Conservation (phyloP, 495 filamentous ascomycete species). For the Choiromyces venosus region DNA sequence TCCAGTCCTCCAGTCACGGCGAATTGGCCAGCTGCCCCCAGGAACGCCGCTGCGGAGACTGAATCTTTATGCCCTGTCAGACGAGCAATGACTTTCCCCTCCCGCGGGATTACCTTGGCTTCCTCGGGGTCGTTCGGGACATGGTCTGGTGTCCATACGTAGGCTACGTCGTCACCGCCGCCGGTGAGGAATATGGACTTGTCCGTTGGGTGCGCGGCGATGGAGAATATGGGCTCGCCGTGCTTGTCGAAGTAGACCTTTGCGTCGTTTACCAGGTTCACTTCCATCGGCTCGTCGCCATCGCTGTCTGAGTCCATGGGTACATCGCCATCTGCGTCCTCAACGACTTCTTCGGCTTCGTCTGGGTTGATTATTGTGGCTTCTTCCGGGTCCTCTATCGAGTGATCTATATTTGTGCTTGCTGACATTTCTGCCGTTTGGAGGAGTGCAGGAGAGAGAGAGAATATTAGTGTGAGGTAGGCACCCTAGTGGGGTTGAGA, state of each 20-base stretch:
- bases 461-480: neutral
- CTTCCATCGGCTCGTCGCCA: constrained; percentile 61
- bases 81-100: constrained; percentile 62
- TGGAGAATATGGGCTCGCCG: constrained; percentile 76
- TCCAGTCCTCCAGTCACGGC: constrained; percentile 82
- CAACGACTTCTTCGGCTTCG: constrained; percentile 64
- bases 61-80: constrained; percentile 86
- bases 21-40: constrained; percentile 73
- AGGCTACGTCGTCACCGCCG: constrained; percentile 74
- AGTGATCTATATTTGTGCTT: neutral
- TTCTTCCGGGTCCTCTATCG: constrained; percentile 43
- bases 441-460: neutral
- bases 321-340: constrained; percentile 57
- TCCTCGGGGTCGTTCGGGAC: constrained; percentile 56
- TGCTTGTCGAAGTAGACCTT: constrained; percentile 84
- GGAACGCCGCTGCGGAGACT: constrained; percentile 79
- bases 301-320: constrained; percentile 57
- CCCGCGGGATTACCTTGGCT: constrained; percentile 64
- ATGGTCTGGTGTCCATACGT: constrained; percentile 59
- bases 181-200: constrained; percentile 78
- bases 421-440: neutral
- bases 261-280: constrained; percentile 81
- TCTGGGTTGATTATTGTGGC: constrained; percentile 60
- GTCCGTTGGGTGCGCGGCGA: constrained; percentile 81
- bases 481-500: neutral